These are phyloP conservation scores for Coix lacrymajobi DNA, from an alignment of 176 grass and related monocot genomes.

Conservation along the genomic window DNA sequence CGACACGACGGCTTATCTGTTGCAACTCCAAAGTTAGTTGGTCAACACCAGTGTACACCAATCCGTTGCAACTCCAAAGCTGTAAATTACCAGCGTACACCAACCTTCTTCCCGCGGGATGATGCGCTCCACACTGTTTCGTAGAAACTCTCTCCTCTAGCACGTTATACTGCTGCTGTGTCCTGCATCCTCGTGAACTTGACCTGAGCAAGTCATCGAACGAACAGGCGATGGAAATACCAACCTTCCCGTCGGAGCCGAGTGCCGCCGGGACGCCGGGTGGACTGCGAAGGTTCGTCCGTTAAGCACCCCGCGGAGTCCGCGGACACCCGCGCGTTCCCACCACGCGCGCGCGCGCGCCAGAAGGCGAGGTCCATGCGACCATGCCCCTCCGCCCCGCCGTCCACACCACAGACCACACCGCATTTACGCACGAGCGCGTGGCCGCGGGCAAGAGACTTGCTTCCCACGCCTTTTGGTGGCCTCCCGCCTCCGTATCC, in stretches of 20 bases:
- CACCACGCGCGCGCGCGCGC: neutral
- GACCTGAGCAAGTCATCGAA: neutral
- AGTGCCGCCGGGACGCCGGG: too few relatives aligned
- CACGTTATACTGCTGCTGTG: rapidly evolving
- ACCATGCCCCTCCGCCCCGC: neutral
- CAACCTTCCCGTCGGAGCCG: too few relatives aligned
- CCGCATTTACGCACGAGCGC: slow-evolving; percentile 1
- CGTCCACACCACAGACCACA: neutral
- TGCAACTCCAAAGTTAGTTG: neutral
- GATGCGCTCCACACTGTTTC: neutral
- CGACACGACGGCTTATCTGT: neutral
- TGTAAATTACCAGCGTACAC: too few relatives aligned
- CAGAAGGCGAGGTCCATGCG: neutral
- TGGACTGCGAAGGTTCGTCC: neutral
- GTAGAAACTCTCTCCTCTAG: neutral
- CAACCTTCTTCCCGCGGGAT: neutral
- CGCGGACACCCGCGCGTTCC: neutral
- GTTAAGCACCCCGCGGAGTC: neutral
- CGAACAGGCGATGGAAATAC: neutral
- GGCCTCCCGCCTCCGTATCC: neutral
- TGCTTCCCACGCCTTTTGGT: slow-evolving; percentile 28
- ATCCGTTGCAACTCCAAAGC: too few relatives aligned
- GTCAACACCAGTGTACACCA: neutral
- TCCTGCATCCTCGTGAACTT: neutral
- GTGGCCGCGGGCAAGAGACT: neutral